A percentile compares a stretch with the other conserved stretches of the same genome.
Conservation (phyloP, 2,329 filamentous ascomycete genomes). For the Talaromyces atroroseus region DNA sequence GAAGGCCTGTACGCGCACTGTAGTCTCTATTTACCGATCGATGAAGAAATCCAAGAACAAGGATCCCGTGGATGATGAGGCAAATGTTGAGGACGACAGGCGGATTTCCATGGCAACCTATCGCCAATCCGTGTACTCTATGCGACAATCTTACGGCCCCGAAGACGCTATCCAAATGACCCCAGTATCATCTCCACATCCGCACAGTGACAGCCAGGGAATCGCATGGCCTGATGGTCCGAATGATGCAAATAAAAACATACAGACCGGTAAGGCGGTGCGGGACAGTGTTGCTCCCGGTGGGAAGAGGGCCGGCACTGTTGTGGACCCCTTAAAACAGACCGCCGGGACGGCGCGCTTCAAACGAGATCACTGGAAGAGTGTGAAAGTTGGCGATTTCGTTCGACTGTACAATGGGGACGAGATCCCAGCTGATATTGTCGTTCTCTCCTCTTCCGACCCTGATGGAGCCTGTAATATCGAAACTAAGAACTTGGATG, state of each 20-base stretch:
- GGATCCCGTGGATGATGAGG: conserved; percentile 28
- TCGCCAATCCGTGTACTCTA: conserved; percentile 52
- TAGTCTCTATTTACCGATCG: conserved; percentile 52
- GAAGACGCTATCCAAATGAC: conserved; percentile 85
- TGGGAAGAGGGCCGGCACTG: conserved; percentile 53
- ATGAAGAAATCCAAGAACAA: conserved; percentile 46
- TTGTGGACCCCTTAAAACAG: conserved; percentile 68
- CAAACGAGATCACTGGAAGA: conserved; percentile 93
- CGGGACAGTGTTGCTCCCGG: conserved; percentile 22
- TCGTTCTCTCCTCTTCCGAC: conserved; percentile 89
- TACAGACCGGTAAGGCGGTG: conserved; percentile 28
- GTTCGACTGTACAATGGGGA: conserved; percentile 95
- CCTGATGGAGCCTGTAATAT: conserved; percentile 93
- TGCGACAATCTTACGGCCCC: conserved; percentile 43
- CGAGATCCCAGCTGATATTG: conserved; percentile 86
- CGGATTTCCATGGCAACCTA: conserved; percentile 58
- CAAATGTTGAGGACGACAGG: conserved; percentile 44
- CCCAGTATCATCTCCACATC: conserved; percentile 76
- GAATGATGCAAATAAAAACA: conserved; percentile 22
- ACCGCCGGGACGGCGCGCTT: conserved; percentile 71
- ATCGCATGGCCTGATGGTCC: conserved; percentile 34
- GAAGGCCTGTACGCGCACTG: conserved; percentile 68
- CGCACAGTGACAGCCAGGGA: conserved; percentile 42
- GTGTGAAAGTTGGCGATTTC: conserved; percentile 89
- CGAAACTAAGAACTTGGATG: conserved; percentile 96